A percentile compares a stretch with the other conserved stretches of the same genome.
Conservation (phyloP, 345 rosid species). For the Salix arbutifolia region DNA sequence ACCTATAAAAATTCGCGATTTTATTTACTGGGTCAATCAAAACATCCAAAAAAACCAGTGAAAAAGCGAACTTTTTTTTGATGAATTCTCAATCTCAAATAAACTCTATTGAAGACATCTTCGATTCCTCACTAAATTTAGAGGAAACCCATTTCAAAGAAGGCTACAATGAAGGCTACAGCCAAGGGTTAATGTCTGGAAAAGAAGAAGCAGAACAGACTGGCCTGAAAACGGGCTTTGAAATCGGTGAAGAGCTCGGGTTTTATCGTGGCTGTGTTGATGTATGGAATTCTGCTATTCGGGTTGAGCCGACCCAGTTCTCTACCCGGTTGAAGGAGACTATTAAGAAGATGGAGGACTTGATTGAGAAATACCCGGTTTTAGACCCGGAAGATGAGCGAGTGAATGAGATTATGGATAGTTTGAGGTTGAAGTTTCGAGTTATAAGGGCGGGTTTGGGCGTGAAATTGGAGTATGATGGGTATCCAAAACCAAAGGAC, state of each 20-base stretch:
- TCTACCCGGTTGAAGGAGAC: slow-evolving; percentile 53
- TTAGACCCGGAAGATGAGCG: slow-evolving; percentile 62
- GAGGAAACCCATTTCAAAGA: slow-evolving; percentile 55
- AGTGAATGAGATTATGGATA: slow-evolving; percentile 52
- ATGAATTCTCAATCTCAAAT: slow-evolving; percentile 29
- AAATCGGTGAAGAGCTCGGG: slow-evolving; percentile 69
- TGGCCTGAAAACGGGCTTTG: slow-evolving; percentile 65
- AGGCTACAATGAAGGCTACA: slow-evolving; percentile 46
- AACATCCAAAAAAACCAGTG: neutral
- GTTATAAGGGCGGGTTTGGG: slow-evolving; percentile 63
- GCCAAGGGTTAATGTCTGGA: slow-evolving; percentile 49
- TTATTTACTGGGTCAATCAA: no score
- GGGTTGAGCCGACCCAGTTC: slow-evolving; percentile 40
- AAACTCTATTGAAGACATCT: slow-evolving; percentile 39
- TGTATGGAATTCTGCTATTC: slow-evolving; percentile 58
- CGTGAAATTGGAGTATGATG: slow-evolving; percentile 54
- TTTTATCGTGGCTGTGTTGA: slow-evolving; percentile 74
- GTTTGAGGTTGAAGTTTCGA: slow-evolving; percentile 60
- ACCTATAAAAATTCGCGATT: no score
- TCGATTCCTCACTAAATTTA: slow-evolving; percentile 48
- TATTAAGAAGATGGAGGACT: slow-evolving; percentile 51
- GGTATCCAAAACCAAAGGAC: slow-evolving; percentile 53
- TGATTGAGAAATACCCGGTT: slow-evolving; percentile 52
- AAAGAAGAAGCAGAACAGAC: slow-evolving; percentile 55
- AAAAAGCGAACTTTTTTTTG: neutral